Evolutionary conservation across 257 asterid species (phyloP), one percentile per base, ranked within the genome.

Genomic region (Lycium barbarum): DNA sequence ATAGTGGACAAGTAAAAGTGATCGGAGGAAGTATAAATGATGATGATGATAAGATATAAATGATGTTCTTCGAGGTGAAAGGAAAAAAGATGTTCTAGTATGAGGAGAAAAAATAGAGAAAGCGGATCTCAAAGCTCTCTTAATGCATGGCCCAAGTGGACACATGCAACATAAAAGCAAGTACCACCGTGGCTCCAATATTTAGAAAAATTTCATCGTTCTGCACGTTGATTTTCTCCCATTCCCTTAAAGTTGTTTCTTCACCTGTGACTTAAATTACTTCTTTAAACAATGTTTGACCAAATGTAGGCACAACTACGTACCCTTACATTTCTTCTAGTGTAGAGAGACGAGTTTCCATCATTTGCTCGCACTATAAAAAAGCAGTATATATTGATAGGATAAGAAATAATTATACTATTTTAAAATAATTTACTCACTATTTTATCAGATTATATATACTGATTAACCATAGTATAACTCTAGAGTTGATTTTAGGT

Each of bases 111-210:
- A 40, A 40, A 40, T 40, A 3, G 33, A 53, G 26, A 40, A 82
- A 61, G 51, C 8, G 43, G 61, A 81, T 81, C 84, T 81, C 84
- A 43, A 81, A 43, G 74, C 84, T 43, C 40, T 17, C 43, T 81
- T 61, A 58, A 65, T 81, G 74, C 61, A 58, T 61, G 22, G 38
- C 40, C 38, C 84, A 81, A 81, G 84, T 81, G 74, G 72, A 63
- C 84, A 20, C 72, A 54, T 79, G 83, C 67, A 79, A 55, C 9
- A 17, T 80, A 59, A 80, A 80, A 80, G 72, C 38, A 38, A 45
- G 55, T 43, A 45, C 5, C 17, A 7, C 33, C 55, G 18, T 17
- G 58, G 61, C 74, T 59, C 84, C 58, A 43, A 58, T 43, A 43
- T 59, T 80, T 40, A 59, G 43, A 49, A 47, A 18, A 45, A 11